phyloP scores from a whole-genome alignment of 169 alveolate species.

The Prorocentrum cordatum region DNA sequence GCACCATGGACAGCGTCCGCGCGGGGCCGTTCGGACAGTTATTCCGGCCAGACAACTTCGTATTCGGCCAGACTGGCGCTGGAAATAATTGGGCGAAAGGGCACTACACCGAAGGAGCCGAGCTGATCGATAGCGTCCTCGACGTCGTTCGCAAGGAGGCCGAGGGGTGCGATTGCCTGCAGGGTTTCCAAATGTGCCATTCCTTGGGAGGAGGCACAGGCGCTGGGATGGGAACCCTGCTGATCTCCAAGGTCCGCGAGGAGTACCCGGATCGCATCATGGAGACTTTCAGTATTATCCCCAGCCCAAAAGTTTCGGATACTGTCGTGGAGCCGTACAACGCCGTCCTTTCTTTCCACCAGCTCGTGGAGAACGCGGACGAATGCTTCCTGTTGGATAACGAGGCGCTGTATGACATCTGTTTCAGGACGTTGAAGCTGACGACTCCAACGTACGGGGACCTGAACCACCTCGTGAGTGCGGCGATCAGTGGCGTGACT shows the following conservation, averaged over 20 bases:
- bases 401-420: constrained; percentile 98
- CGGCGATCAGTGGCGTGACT: constrained; percentile 97
- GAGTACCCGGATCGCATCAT: constrained; percentile 97
- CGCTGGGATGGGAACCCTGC: constrained; percentile 97
- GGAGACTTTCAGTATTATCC: constrained; percentile 97
- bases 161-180: constrained; percentile 81
- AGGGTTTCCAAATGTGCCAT: constrained; percentile 95
- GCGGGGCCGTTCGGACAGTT: constrained; percentile 98
- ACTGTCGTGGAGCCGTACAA: constrained; percentile 98
- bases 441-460: constrained; percentile 98
- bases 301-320: constrained; percentile 98
- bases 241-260: constrained; percentile 94
- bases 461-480: constrained; percentile 92
- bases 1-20: constrained; percentile 98
- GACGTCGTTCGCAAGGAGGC: background rate
- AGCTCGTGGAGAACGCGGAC: constrained; percentile 95
- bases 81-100: constrained; percentile 73
- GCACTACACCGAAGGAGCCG: background rate
- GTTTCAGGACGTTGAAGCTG: constrained; percentile 98
- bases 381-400: constrained; percentile 95
- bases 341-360: constrained; percentile 94
- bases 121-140: background rate
- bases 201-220: constrained; percentile 99
- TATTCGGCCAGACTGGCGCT: constrained; percentile 98
- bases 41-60: constrained; percentile 98